Base-by-base conservation (phyloP, 768 basidiomycete species). In the Daedaleopsis sinensis region DNA sequence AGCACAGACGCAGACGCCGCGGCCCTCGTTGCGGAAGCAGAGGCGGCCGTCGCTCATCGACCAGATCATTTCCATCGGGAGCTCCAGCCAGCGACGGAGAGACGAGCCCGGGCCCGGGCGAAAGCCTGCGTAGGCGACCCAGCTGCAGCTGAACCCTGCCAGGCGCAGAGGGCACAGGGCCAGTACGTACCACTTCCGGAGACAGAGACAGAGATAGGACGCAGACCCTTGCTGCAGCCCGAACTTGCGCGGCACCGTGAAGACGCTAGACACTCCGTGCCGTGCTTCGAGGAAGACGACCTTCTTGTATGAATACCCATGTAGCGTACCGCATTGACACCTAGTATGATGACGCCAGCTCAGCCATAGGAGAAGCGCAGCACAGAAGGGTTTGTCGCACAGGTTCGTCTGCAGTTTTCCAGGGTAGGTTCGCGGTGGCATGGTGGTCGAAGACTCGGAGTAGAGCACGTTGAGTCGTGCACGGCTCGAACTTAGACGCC, bases 31-130 rank as follows among this genome's bases (percentile, higher is more conserved):
- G 53, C 43, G 61, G 46, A 68, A 70, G 61, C 66, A 67, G 59
- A 61, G 70, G 42, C 43, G 67, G 43, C 66, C 68, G 18, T 71
- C 70, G 23, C 55, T 71, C 50, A 55, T 68, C 27, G 64, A 69
- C 27, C 62, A 64, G 47, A 57, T 70, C 52, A 67, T 65, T 19
- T 57, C 67, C 12, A 37, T 68, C 16, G 64, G 67, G 5, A 24
- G 51, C 19, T 59, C 65, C 1, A 59, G 47, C 24, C 64, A 56
- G 38, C 65, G 65, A 36, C 61, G 61, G 50, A 58, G 61, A 47
- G 57, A 64, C 23, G 65, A 62, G 5, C 35, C 47, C 32, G 57
- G 44, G 5, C 35, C 47, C 32, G 57, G 44, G 46, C 27, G 27
- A 32, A 32, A 32, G 27, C 27, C 27, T 32, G 27, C 27, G 27